Conservation (phyloP, 257 asterid genomes). For the Schizonepeta tenuifolia region DNA sequence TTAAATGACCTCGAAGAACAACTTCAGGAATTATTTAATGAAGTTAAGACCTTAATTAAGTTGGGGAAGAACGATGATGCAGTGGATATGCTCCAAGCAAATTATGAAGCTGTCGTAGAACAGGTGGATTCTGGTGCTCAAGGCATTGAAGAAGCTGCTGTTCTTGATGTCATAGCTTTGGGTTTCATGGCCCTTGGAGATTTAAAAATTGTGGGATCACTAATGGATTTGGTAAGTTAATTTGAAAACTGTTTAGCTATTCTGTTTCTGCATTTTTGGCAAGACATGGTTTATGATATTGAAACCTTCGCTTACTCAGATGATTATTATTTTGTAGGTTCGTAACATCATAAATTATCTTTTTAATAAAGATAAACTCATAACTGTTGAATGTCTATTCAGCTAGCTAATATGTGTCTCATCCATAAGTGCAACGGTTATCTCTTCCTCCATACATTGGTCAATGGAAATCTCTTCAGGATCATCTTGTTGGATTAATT, state of each 20-base stretch:
- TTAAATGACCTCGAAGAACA: constrained; percentile 60
- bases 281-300: constrained; percentile 10
- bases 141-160: constrained; percentile 86
- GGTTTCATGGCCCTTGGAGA: constrained; percentile 85
- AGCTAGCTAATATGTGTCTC: neutral
- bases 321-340: neutral
- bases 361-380: neutral
- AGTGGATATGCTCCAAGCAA: constrained; percentile 72
- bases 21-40: constrained; percentile 68
- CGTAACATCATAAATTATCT: constrained; percentile 6
- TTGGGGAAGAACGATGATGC: constrained; percentile 78
- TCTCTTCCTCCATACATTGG: neutral
- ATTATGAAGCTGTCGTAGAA: constrained; percentile 70
- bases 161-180: constrained; percentile 80
- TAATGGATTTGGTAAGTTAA: constrained; percentile 68
- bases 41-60: constrained; percentile 66
- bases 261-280: constrained; percentile 14
- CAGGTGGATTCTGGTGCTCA: constrained; percentile 68
- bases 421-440: neutral
- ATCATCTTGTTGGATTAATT: constrained; percentile 12
- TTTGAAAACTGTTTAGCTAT: constrained; percentile 33
- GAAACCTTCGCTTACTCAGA: constrained; percentile 1
- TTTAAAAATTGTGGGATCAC: constrained; percentile 50
- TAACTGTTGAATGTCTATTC: neutral
- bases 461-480: neutral